A percentile compares a stretch with the other conserved stretches of the same genome.
These are phyloP conservation scores for Fusarium sp. DNA, from an alignment of 2,329 filamentous ascomycete species.

Conservation along the genomic window DNA sequence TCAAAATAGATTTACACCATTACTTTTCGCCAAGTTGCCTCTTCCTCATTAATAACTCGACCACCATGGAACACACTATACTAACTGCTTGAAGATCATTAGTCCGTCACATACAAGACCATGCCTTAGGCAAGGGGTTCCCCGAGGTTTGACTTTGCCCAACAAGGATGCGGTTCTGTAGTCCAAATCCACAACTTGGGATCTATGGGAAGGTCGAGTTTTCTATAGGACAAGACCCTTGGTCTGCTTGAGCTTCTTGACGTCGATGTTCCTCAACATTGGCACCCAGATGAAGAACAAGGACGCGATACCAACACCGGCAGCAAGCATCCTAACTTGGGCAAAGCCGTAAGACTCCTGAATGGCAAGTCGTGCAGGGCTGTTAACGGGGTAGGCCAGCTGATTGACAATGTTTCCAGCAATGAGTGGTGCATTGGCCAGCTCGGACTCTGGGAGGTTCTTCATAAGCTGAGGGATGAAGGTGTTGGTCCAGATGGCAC, in stretches of 20 bases:
- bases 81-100: background rate
- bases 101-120: background rate
- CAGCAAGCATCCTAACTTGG: constrained; percentile 53
- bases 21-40: background rate
- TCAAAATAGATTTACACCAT: background rate
- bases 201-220: background rate
- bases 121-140: background rate
- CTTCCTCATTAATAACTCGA: background rate
- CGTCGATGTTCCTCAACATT: constrained; percentile 46
- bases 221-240: constrained; percentile 45
- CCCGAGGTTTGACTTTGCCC: background rate
- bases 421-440: constrained; percentile 53
- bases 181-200: background rate
- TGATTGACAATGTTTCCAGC: constrained; percentile 49
- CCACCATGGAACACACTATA: background rate
- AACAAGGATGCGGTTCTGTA: background rate
- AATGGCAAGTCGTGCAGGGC: constrained; percentile 53
- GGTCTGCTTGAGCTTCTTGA: constrained; percentile 44
- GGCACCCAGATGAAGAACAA: constrained; percentile 42
- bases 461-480: constrained; percentile 48
- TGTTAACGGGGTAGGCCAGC: constrained; percentile 52
- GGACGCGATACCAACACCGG: constrained; percentile 46
- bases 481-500: constrained; percentile 55
- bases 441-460: constrained; percentile 50
- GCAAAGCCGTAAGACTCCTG: constrained; percentile 57